These are phyloP conservation scores for Pseudonectria buxi DNA, from an alignment of 2,329 filamentous ascomycete genomes.

Conservation along the genomic window DNA sequence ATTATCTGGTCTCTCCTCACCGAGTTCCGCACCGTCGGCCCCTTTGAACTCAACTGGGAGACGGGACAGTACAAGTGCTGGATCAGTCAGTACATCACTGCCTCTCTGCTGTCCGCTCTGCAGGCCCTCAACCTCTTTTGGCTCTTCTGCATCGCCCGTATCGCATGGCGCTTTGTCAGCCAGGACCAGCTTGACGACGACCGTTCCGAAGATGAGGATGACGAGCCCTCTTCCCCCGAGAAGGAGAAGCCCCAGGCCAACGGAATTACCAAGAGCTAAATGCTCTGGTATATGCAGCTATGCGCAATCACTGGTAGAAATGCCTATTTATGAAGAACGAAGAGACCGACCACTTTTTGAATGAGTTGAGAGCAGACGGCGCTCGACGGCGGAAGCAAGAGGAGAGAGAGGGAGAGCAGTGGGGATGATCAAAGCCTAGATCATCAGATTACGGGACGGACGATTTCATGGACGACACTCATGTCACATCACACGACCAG, in stretches of 20 bases:
- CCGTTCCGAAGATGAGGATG: conserved; percentile 62
- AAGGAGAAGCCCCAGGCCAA: conserved; percentile 9
- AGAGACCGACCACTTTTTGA: too few relatives aligned
- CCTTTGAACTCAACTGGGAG: conserved; percentile 71
- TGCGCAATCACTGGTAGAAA: background rate
- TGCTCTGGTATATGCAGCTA: background rate
- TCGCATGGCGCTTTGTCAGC: conserved; percentile 63
- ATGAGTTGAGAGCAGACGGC: too few relatives aligned
- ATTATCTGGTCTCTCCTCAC: conserved; percentile 72
- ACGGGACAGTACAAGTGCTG: conserved; percentile 71
- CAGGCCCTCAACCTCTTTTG: conserved; percentile 77
- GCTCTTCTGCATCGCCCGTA: conserved; percentile 70
- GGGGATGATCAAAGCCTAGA: too few relatives aligned
- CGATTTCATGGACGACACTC: too few relatives aligned
- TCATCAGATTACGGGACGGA: too few relatives aligned
- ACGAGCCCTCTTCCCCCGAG: conserved; percentile 27
- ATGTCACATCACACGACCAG: too few relatives aligned
- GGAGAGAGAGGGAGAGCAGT: too few relatives aligned
- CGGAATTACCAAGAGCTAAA: conserved; percentile 11
- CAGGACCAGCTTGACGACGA: conserved; percentile 61
- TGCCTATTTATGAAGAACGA: too few relatives aligned
- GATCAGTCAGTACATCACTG: conserved; percentile 62
- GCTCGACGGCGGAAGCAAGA: too few relatives aligned
- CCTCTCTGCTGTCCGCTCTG: conserved; percentile 55
- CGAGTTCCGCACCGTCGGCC: conserved; percentile 67